Base-by-base conservation (phyloP, 2,329 filamentous ascomycete genomes). In the Alternaria postmessia region DNA sequence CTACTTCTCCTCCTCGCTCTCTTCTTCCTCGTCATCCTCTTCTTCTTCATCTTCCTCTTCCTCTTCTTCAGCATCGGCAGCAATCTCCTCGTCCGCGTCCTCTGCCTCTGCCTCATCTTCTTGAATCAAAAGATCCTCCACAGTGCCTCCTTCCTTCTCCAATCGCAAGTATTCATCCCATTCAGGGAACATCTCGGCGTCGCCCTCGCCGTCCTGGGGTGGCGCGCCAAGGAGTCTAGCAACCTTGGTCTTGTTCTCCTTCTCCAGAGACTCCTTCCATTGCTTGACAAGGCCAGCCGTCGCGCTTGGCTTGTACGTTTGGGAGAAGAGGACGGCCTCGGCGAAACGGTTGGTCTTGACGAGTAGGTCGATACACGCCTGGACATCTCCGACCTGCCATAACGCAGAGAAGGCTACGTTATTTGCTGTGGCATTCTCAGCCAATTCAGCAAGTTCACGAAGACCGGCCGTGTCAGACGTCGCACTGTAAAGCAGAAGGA, bases 361-460 rank as follows among this genome's bases (percentile, higher is more conserved):
- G 11, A 99, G 86, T 7, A 96, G 85, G 57, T 93, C 88, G 22
- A 94, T 88, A 74, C 94, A 97, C 20, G 86, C 91, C 28, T 92
- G 87, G 0, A 97, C 82, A 72, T 98, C 92, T 18, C 89, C 92
- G 2, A 96, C 81, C 57, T 95, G 88, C 94, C 94, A 98, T 67
- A 92, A 86, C 75, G 91, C 91, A 30, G 91, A 93, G 78, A 99
- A 99, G 1, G 93, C 93, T 39, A 99, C 89, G 74, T 99, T 99
- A 83, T 97, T 93, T 4, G 91, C 88, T 11, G 91, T 92, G 0
- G 89, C 87, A 57, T 88, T 87, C 55, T 90, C 86, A 0, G 95
- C 94, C 73, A 95, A 89, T 11, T 84, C 80, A 0, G 92, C 91
- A 16, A 99, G 84, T 54, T 87, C 83, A 28, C 85, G 81, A 5